Conservation (phyloP, 2,329 filamentous ascomycete genomes). For the Fusarium pseudonygamai region DNA sequence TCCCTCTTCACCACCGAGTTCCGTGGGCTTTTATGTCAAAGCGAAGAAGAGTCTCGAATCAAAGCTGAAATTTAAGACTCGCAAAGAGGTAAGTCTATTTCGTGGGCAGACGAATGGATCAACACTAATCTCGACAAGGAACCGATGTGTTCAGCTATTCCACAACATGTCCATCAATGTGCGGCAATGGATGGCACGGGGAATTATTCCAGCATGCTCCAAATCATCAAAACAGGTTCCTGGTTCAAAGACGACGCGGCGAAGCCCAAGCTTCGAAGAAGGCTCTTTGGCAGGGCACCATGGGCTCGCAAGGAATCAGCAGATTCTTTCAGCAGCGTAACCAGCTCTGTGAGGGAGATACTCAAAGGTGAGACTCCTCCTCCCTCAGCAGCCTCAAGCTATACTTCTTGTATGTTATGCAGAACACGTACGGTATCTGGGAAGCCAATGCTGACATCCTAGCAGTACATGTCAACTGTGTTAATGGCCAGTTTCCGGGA, state of each 20-base stretch:
- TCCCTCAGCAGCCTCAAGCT: constrained; percentile 41
- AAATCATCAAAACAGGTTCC: constrained; percentile 36
- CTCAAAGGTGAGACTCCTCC: constrained; percentile 51
- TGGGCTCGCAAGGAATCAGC: constrained; percentile 53
- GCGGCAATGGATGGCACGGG: constrained; percentile 16
- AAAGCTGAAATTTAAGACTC: constrained; percentile 26
- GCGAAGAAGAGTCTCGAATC: constrained; percentile 39
- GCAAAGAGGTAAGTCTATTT: constrained; percentile 19
- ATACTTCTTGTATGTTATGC: constrained; percentile 15
- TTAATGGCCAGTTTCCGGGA: constrained; percentile 46
- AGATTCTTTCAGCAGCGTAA: constrained; percentile 51
- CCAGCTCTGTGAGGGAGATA: constrained; percentile 54
- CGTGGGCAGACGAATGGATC: neutral
- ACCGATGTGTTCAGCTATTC: constrained; percentile 20
- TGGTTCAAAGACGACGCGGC: constrained; percentile 48
- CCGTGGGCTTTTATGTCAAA: constrained; percentile 26
- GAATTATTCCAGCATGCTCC: constrained; percentile 30
- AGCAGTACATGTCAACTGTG: constrained; percentile 11
- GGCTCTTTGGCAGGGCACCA: constrained; percentile 53
- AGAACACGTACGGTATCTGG: no score
- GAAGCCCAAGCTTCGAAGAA: constrained; percentile 45
- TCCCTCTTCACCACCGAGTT: neutral
- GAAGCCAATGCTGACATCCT: constrained; percentile 5
- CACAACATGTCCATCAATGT: constrained; percentile 20
- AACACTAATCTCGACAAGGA: constrained; percentile 16